Percentiles rank a stretch among this genome's conserved stretches.
Evolutionary conservation across 2,329 filamentous ascomycete species (phyloP).

Genomic region (Colletotrichum sp.): DNA sequence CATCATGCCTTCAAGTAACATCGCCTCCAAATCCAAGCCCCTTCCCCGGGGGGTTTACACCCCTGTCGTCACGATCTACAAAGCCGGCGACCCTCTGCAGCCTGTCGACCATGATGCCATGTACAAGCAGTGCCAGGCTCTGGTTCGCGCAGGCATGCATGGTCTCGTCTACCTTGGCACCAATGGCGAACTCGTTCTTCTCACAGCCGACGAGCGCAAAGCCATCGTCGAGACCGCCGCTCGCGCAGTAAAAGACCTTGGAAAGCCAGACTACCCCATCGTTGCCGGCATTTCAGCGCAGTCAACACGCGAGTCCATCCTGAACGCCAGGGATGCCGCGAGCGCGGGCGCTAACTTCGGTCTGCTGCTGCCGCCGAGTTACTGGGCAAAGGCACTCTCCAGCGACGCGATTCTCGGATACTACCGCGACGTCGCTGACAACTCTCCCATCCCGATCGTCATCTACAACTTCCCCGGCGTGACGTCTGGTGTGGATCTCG

Average conservation of each 20-base stretch:
- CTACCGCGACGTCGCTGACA: conserved; percentile 66
- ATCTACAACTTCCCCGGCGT: conserved; percentile 29
- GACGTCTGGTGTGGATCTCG: conserved; percentile 25
- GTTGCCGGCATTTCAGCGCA: conserved; percentile 55
- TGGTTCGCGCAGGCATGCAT: conserved; percentile 48
- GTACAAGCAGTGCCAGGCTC: conserved; percentile 45
- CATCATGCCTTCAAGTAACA: conserved; percentile 32
- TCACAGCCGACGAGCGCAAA: conserved; percentile 43
- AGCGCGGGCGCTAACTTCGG: conserved; percentile 70
- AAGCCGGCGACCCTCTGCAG: conserved; percentile 40
- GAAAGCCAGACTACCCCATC: conserved; percentile 41
- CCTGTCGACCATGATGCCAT: conserved; percentile 46
- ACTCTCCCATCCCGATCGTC: conserved; percentile 36
- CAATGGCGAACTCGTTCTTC: conserved; percentile 49
- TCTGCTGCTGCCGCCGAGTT: conserved; percentile 71
- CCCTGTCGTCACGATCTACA: conserved; percentile 52
- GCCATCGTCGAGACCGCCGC: conserved; percentile 43
- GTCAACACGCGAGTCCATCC: conserved; percentile 70
- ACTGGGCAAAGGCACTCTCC: conserved; percentile 68
- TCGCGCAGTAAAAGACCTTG: conserved; percentile 39
- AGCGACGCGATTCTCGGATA: conserved; percentile 62
- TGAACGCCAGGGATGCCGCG: conserved; percentile 68
- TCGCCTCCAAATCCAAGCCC: conserved; percentile 38
- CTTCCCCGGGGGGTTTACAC: conserved; percentile 50
- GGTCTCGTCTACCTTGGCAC: conserved; percentile 52